Conservation (phyloP, 352 stramenopile genomes). For the Phytophthora nicotianae region DNA sequence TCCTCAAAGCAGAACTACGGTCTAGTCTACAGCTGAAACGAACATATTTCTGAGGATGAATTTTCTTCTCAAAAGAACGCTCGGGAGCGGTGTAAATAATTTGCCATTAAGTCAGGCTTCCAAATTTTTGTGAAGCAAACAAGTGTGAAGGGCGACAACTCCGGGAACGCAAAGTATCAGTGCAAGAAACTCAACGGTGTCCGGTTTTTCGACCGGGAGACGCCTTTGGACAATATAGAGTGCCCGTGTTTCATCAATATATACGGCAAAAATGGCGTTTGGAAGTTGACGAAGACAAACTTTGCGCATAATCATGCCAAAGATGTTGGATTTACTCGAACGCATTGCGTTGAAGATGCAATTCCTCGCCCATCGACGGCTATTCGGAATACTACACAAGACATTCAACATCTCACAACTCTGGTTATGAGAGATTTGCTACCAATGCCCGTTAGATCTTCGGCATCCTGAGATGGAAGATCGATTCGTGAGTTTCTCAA, state of each 20-base stretch:
- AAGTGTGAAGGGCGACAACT: conserved; percentile 10
- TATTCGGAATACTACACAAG: neutral
- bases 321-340: neutral
- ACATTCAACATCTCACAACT: neutral
- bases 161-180: conserved; percentile 12
- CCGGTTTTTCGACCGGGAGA: conserved; percentile 8
- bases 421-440: neutral
- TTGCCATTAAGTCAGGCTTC: conserved; percentile 3
- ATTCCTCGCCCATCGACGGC: neutral
- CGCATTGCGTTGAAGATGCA: neutral
- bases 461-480: neutral
- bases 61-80: conserved; percentile 1
- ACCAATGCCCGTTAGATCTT: neutral
- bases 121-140: conserved; percentile 10
- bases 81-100: neutral
- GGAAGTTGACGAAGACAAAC: conserved; percentile 10
- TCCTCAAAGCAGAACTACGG: neutral
- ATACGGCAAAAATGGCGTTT: neutral
- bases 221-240: neutral
- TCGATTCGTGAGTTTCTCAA: neutral
- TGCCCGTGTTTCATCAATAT: conserved; percentile 23
- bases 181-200: conserved; percentile 10
- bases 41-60: neutral
- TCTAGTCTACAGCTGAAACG: neutral
- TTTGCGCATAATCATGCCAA: conserved; percentile 7